Percentiles rank a stretch among this genome's conserved stretches.
Evolutionary conservation across 495 filamentous ascomycete species (phyloP).

Genomic region (Achaetomiella virescens): DNA sequence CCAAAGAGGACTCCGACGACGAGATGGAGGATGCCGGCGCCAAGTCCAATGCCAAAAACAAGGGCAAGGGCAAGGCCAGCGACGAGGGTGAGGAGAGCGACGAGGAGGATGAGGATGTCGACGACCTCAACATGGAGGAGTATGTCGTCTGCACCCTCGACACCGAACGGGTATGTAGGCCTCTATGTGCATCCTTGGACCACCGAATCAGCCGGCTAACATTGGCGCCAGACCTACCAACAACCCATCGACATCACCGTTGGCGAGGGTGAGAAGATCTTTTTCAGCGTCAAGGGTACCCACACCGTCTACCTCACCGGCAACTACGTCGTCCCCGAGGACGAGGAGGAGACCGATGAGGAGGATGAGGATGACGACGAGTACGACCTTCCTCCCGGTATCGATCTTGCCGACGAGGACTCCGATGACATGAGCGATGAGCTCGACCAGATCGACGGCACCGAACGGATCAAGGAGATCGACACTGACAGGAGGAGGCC

Average conservation of each 20-base stretch:
- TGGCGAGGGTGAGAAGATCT: slow-evolving; percentile 75
- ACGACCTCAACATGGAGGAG: slow-evolving; percentile 70
- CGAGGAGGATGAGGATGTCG: slow-evolving; percentile 56
- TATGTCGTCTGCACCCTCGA: slow-evolving; percentile 92
- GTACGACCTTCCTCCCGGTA: slow-evolving; percentile 73
- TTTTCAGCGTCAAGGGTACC: slow-evolving; percentile 86
- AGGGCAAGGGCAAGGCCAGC: slow-evolving; percentile 77
- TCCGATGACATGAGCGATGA: slow-evolving; percentile 72
- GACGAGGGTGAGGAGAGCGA: slow-evolving; percentile 47
- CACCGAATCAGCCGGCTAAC: slow-evolving; percentile 25
- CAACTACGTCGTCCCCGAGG: slow-evolving; percentile 70
- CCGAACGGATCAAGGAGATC: slow-evolving; percentile 79
- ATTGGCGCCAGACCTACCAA: slow-evolving; percentile 67
- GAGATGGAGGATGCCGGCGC: slow-evolving; percentile 59
- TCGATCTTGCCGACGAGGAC: slow-evolving; percentile 49
- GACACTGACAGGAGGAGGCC: slow-evolving; percentile 75
- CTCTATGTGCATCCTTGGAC: not conserved
- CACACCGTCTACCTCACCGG: slow-evolving; percentile 88
- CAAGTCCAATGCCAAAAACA: slow-evolving; percentile 51
- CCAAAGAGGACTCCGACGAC: slow-evolving; percentile 49
- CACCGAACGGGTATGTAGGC: slow-evolving; percentile 50
- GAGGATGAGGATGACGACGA: slow-evolving; percentile 64
- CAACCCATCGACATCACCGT: slow-evolving; percentile 92
- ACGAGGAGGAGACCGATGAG: slow-evolving; percentile 46
- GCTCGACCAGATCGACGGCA: slow-evolving; percentile 72